phyloP scores from a whole-genome alignment of 352 stramenopile species.

The Pythium aphanidermatum region DNA sequence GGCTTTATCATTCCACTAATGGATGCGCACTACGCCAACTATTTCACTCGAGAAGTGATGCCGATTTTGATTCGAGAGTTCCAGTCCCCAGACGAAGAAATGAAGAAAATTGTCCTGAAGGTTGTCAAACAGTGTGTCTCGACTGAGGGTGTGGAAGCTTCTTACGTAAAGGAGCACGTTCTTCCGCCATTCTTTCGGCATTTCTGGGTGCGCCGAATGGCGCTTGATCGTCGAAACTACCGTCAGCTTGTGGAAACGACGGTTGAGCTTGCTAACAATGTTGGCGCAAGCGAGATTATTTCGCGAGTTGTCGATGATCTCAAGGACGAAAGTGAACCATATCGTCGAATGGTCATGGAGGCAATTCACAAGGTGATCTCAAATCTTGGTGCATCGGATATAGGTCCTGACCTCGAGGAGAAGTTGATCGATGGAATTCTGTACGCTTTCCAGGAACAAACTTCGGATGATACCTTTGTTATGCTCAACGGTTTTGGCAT shows the following conservation, averaged over 20 bases:
- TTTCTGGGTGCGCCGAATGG: slow-evolving; percentile 99
- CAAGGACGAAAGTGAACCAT: slow-evolving; percentile 99
- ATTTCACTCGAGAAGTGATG: slow-evolving; percentile 99
- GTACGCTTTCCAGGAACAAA: slow-evolving; percentile 98
- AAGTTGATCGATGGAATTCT: slow-evolving; percentile 99
- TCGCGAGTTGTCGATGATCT: slow-evolving; percentile 97
- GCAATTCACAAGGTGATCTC: slow-evolving; percentile 98
- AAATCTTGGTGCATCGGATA: slow-evolving; percentile 95
- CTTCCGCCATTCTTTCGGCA: slow-evolving; percentile 98
- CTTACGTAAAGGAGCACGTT: slow-evolving; percentile 98
- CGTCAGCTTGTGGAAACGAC: slow-evolving; percentile 99
- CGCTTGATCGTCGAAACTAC: slow-evolving; percentile 97
- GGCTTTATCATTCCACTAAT: slow-evolving; percentile 99
- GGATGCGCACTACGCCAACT: slow-evolving; percentile 99
- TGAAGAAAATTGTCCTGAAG: slow-evolving; percentile 98
- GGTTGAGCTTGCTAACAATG: slow-evolving; percentile 97
- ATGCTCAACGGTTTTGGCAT: slow-evolving; percentile 99
- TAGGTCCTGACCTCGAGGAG: slow-evolving; percentile 96
- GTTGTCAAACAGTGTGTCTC: slow-evolving; percentile 98
- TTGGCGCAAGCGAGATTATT: slow-evolving; percentile 99
- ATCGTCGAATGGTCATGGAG: slow-evolving; percentile 99
- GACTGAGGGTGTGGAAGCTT: slow-evolving; percentile 97
- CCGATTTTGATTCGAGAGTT: slow-evolving; percentile 99
- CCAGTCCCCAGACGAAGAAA: slow-evolving; percentile 98
- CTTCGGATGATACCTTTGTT: slow-evolving; percentile 90